phyloP scores from a whole-genome alignment of 106 monocot species.

The Xerophyta viscosa region DNA sequence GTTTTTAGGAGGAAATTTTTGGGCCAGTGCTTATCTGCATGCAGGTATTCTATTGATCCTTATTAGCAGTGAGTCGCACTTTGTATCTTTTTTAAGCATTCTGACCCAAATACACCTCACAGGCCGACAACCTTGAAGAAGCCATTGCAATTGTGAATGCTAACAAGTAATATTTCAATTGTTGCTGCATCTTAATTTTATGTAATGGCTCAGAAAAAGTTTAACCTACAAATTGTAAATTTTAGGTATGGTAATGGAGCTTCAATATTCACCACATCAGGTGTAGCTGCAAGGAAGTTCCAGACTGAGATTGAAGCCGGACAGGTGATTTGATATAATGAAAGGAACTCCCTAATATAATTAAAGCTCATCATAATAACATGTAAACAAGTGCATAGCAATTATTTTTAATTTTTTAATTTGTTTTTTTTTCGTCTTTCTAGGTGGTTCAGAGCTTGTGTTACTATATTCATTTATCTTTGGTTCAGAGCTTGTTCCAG shows the following conservation, averaged over 20 bases:
- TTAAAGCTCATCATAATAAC: no score
- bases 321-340: constrained; percentile 51
- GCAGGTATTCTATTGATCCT: constrained; percentile 49
- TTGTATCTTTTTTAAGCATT: background rate
- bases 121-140: constrained; percentile 88
- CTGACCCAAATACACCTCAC: constrained; percentile 1
- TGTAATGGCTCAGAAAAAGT: background rate
- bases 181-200: background rate
- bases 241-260: constrained; percentile 94
- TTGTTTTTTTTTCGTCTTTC: no score
- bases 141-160: constrained; percentile 76
- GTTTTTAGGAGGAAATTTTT: constrained; percentile 91
- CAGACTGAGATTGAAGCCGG: constrained; percentile 94
- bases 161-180: constrained; percentile 56
- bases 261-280: constrained; percentile 95
- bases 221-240: constrained; percentile 5
- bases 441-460: no score
- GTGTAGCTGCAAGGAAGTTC: constrained; percentile 87
- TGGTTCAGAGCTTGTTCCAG: no score
- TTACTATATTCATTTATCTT: no score
- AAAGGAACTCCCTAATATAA: no score
- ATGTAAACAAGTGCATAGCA: no score
- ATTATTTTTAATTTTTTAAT: no score
- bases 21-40: constrained; percentile 95
- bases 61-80: background rate